Conservation (phyloP, 805 yeast genomes). For the Saturnispora saitoi region DNA sequence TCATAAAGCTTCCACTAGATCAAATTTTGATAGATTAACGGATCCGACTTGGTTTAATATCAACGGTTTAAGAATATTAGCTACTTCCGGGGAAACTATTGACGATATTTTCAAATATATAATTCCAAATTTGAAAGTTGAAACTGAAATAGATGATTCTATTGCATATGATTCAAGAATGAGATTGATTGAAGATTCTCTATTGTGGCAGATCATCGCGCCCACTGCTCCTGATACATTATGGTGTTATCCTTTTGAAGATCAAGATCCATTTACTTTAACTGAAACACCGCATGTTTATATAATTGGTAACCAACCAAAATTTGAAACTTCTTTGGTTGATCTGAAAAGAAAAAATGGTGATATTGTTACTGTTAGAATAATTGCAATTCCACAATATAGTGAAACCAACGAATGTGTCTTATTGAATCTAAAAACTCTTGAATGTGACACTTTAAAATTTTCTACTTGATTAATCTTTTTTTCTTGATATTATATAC, state of each 20-base stretch:
- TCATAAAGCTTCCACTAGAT: conserved; percentile 27
- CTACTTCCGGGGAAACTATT: conserved; percentile 79
- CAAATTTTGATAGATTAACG: conserved; percentile 38
- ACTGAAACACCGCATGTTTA: conserved; percentile 78
- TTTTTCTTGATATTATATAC: background rate
- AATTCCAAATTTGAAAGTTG: conserved; percentile 31
- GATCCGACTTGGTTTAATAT: conserved; percentile 72
- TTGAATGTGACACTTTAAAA: conserved; percentile 45
- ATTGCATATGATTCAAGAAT: conserved; percentile 31
- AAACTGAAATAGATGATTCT: conserved; percentile 20
- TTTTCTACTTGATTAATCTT: conserved; percentile 14
- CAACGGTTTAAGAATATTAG: conserved; percentile 50
- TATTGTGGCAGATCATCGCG: conserved; percentile 77
- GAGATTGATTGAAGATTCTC: conserved; percentile 54
- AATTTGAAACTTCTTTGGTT: conserved; percentile 40
- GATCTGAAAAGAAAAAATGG: conserved; percentile 29
- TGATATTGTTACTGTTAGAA: conserved; percentile 30
- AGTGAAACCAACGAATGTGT: conserved; percentile 55
- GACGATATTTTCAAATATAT: conserved; percentile 67
- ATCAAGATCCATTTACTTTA: conserved; percentile 74
- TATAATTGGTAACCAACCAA: conserved; percentile 76
- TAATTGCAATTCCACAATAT: conserved; percentile 69
- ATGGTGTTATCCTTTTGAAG: conserved; percentile 76
- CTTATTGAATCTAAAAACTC: conserved; percentile 47
- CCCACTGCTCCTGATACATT: conserved; percentile 97